Base-by-base conservation (phyloP, 164 flowering plant genomes). In the Nymphaea colorata region DNA sequence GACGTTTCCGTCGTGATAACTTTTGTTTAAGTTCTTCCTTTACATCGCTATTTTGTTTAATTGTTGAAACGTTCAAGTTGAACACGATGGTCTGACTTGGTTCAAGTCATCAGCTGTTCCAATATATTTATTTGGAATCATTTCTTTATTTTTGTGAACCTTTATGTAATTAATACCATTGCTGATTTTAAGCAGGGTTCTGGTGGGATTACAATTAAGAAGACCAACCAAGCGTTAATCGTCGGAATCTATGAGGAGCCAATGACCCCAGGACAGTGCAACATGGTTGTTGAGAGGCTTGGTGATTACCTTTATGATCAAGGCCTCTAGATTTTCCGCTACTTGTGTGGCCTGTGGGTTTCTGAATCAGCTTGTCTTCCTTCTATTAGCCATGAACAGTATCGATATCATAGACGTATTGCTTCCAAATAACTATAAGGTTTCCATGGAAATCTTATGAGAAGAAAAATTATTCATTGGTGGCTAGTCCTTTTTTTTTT, bases 231-330 rank as follows among this genome's bases (percentile, higher is more conserved):
- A 66, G 70, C 70, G 25, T 43, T 68, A 44, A 64, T 64, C 66
- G 10, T 64, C 42, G 66, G 66, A 15, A 64, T 64, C 17, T 64
- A 64, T 64, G 66, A 64, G 12, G 66, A 64, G 45, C 76, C 76
- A 41, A 53, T 73, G 69, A 69, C 72, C 64, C 72, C 72, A 43
- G 72, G 76, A 25, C 76, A 73, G 44, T 73, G 76, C 65, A 73
- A 73, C 72, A 73, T 73, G 76, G 45, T 73, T 51, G 76, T 73
- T 10, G 66, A 41, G 66, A 41, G 66, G 66, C 66, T 64, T 41
- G 66, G 66, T 64, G 66, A 64, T 43, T 64, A 64, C 66, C 66
- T 64, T 42, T 16, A 17, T 42, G 66, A 64, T 10, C 43, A 43
- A 43, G 66, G 66, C 66, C 43, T 41, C 42, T 64, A 64, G 70